Percentiles rank a stretch among this genome's conserved stretches.
Conservation (phyloP, 2,329 filamentous ascomycete genomes). For the Aspergillus ruber region DNA sequence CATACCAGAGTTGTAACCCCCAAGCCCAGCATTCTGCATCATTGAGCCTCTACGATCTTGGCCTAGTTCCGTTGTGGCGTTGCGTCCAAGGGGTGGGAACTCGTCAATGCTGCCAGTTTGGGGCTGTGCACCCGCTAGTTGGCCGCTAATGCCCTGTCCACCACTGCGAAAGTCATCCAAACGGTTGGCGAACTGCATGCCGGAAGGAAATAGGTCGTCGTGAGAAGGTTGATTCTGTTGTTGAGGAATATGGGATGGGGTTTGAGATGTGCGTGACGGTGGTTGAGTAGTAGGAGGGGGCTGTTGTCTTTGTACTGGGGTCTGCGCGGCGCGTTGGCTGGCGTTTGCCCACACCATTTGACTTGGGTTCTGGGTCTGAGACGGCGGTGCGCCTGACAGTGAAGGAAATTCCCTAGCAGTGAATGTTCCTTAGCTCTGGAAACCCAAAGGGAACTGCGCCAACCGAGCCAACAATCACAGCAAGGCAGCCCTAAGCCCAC, state of each 20-base stretch:
- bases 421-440: constrained; percentile 4
- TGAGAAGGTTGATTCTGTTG: constrained; percentile 43
- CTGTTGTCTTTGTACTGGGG: constrained; percentile 49
- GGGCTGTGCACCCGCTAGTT: constrained; percentile 46
- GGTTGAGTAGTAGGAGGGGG: constrained; percentile 37
- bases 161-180: constrained; percentile 54
- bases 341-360: constrained; percentile 54
- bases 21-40: constrained; percentile 45
- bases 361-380: constrained; percentile 45
- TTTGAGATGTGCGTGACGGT: constrained; percentile 35
- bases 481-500: neutral
- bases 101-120: constrained; percentile 54
- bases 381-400: constrained; percentile 51
- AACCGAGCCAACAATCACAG: neutral
- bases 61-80: constrained; percentile 44
- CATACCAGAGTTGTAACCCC: constrained; percentile 33
- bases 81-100: constrained; percentile 54
- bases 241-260: constrained; percentile 33
- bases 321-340: constrained; percentile 48
- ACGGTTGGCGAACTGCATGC: constrained; percentile 45
- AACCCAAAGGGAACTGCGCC: neutral
- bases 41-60: constrained; percentile 46
- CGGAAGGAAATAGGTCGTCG: constrained; percentile 42
- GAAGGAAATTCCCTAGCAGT: constrained; percentile 55
- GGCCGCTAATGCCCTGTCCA: constrained; percentile 48